Evolutionary conservation across 768 basidiomycete species (phyloP).

Genomic region (Daedaleopsis sinensis): DNA sequence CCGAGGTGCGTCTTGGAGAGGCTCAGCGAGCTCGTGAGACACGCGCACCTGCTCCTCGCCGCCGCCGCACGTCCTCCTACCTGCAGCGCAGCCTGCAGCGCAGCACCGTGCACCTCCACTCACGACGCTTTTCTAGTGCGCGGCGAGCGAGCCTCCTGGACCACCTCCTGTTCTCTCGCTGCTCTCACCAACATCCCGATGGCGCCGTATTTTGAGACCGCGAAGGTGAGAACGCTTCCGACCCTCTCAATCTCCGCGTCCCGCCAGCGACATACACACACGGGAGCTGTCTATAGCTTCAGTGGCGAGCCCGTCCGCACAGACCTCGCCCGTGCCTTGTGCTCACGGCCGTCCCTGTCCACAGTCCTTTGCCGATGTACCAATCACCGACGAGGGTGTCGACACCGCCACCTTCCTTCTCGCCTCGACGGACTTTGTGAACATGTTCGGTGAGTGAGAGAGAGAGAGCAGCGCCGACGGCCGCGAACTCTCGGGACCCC

Average conservation of each 20-base stretch:
- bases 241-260: constrained; percentile 18
- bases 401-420: constrained; percentile 81
- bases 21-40: no score
- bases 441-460: constrained; percentile 59
- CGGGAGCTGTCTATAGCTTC: constrained; percentile 12
- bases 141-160: background rate
- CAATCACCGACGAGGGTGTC: constrained; percentile 73
- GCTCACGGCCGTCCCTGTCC: background rate
- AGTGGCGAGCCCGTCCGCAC: constrained; percentile 10
- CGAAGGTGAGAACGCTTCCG: constrained; percentile 48
- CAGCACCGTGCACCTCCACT: background rate
- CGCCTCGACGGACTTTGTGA: constrained; percentile 84
- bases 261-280: background rate
- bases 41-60: background rate
- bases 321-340: background rate
- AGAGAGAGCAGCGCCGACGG: no score
- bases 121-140: background rate
- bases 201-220: constrained; percentile 69
- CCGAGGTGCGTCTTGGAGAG: background rate
- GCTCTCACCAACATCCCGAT: constrained; percentile 29
- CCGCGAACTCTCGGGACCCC: background rate
- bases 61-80: constrained; percentile 4
- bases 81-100: background rate
- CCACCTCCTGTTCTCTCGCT: background rate
- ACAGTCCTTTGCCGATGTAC: constrained; percentile 88